Evolutionary conservation across 2,329 filamentous ascomycete genomes (phyloP).

Genomic region (Stemphylium vesicarium): DNA sequence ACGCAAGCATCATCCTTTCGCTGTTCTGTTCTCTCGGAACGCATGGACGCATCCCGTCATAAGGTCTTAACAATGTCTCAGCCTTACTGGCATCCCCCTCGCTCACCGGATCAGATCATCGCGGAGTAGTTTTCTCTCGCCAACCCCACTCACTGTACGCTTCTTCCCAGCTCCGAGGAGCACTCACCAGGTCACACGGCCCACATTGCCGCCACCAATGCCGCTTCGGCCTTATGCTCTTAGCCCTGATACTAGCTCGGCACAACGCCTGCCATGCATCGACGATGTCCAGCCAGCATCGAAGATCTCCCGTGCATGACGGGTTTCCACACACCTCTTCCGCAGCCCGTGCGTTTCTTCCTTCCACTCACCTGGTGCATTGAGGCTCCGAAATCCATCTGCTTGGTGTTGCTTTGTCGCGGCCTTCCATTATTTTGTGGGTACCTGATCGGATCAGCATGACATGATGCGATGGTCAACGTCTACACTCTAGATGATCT

Average conservation of each 20-base stretch:
- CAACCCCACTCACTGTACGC: no score
- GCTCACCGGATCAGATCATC: neutral
- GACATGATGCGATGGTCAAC: no score
- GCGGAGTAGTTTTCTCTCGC: no score
- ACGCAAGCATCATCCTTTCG: neutral
- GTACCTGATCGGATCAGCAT: no score
- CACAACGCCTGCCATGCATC: constrained; percentile 6
- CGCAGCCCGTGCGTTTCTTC: neutral
- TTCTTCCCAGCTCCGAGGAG: no score
- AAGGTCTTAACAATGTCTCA: neutral
- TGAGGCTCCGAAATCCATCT: no score
- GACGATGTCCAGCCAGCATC: constrained; percentile 15
- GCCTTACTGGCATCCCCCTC: neutral
- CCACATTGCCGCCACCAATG: neutral
- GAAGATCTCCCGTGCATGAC: constrained; percentile 15
- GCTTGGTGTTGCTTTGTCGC: no score
- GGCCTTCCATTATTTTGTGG: no score
- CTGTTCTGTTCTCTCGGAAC: neutral
- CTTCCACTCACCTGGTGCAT: neutral
- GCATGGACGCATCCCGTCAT: neutral
- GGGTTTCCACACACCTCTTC: neutral
- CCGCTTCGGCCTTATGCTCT: neutral
- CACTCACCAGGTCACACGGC: neutral
- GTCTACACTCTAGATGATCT: no score
- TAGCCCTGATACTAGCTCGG: neutral